Conservation (phyloP, 768 basidiomycete species). For the Calvatia gigantea region DNA sequence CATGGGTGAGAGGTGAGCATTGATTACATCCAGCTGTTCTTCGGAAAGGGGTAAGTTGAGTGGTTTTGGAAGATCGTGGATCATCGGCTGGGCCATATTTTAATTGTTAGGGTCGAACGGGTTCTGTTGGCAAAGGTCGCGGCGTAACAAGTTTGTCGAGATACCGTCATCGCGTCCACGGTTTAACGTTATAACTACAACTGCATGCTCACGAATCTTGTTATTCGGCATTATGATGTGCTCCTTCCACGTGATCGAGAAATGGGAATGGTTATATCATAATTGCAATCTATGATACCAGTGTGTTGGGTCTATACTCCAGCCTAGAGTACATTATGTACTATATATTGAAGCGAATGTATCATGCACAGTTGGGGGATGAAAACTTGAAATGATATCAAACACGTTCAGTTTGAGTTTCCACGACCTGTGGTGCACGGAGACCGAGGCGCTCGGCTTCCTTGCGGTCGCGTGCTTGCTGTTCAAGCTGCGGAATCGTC, state of each 20-base stretch:
- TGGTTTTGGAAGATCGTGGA: constrained; percentile 32
- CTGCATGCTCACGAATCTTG: not conserved
- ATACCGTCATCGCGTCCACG: not conserved
- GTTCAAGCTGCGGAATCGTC: constrained; percentile 17
- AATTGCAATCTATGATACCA: not conserved
- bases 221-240: constrained; percentile 12
- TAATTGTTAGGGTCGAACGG: not conserved
- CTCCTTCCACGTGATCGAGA: constrained; percentile 10
- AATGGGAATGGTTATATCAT: not conserved
- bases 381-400: not conserved
- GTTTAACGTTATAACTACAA: not conserved
- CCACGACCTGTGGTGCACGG: not conserved
- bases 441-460: constrained; percentile 6
- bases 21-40: constrained; percentile 64
- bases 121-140: not conserved
- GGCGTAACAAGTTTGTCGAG: not conserved
- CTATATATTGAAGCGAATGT: not conserved
- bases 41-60: constrained; percentile 55
- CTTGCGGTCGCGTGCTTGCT: constrained; percentile 29
- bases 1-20: constrained; percentile 66
- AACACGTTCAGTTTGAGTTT: not conserved
- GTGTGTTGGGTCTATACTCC: not conserved
- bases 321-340: not conserved
- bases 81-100: constrained; percentile 1
- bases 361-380: not conserved